phyloP scores from a whole-genome alignment of 2,329 filamentous ascomycete species.

The Colletotrichum sp. region DNA sequence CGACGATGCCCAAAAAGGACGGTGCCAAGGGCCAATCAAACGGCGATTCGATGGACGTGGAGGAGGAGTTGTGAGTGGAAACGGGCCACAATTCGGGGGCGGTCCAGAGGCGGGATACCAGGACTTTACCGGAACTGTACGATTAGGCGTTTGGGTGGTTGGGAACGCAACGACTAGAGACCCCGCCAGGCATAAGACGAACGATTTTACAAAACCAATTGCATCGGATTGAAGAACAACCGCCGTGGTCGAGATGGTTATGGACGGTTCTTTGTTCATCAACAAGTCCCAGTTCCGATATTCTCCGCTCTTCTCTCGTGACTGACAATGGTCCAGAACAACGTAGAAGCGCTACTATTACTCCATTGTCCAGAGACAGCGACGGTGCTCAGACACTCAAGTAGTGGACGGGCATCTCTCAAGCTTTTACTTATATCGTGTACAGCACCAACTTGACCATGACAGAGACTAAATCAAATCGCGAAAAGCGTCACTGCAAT shows the following conservation, averaged over 20 bases:
- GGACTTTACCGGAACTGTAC: slow-evolving; percentile 25
- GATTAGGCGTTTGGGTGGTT: slow-evolving; percentile 29
- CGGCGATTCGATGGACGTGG: slow-evolving; percentile 72
- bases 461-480: not conserved
- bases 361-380: not conserved
- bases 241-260: not conserved
- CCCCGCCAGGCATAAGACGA: slow-evolving; percentile 17
- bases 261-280: not conserved
- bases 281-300: not conserved
- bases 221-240: not conserved
- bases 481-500: not conserved
- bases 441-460: not conserved
- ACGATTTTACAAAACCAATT: not conserved
- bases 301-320: not conserved
- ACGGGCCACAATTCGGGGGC: not conserved
- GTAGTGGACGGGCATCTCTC: not conserved
- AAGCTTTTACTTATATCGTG: not conserved
- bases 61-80: slow-evolving; percentile 54
- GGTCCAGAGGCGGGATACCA: slow-evolving; percentile 23
- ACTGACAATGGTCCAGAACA: not conserved
- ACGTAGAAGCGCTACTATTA: not conserved
- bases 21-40: slow-evolving; percentile 55
- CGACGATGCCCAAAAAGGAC: slow-evolving; percentile 82
- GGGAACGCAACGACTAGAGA: slow-evolving; percentile 22
- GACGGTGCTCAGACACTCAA: not conserved